Evolutionary conservation across 257 asterid species (phyloP), one percentile per base, ranked within the genome.

Genomic region (Solanum pinnatisectum): DNA sequence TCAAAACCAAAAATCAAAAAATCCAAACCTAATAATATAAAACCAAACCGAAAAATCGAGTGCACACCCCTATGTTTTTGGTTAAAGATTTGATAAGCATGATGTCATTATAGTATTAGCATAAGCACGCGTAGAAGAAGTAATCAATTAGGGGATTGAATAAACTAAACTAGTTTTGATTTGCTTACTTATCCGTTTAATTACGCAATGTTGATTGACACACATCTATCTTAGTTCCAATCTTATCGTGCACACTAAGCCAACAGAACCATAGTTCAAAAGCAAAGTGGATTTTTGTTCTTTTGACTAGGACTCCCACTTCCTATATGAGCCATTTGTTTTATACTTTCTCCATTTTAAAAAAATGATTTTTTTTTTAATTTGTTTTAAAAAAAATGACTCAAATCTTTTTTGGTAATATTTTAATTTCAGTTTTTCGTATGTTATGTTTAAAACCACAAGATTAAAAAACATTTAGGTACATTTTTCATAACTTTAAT

Each of bases 91-190:
- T n/a, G 35, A 67, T 30, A 76, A 76, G 84, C 84, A 78, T 78
- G 84, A 42, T 10, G 84, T 25, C 84, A 40, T 78, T 70, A 2
- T 78, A 40, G 20, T n/a, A 40, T 40, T 14, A 6, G 36, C 37
- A 78, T 14, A 6, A 42, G 84, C 84, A 78, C 84, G 63, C 84
- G 37, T n/a, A 39, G 59, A 39, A 23, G 35, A 39, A 27, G 83
- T 76, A 78, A 78, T 78, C 63, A 78, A 78, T 42, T 78, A 14
- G n/a, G 88, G 91, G 87, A 68, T 63, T 37, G 56, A 85, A 67
- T 37, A 49, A 71, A 35, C 16, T 25, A 25, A 49, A 42, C 16
- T 44, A 25, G 15, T 9, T 37, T 85, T 78, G 18, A 88, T 88
- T 88, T 14, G 33, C 8, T 67, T 77, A 67, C 49, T 78, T 70